Base-by-base conservation (phyloP, 148 eudicot genomes). In the Rhododendron ovatum region DNA sequence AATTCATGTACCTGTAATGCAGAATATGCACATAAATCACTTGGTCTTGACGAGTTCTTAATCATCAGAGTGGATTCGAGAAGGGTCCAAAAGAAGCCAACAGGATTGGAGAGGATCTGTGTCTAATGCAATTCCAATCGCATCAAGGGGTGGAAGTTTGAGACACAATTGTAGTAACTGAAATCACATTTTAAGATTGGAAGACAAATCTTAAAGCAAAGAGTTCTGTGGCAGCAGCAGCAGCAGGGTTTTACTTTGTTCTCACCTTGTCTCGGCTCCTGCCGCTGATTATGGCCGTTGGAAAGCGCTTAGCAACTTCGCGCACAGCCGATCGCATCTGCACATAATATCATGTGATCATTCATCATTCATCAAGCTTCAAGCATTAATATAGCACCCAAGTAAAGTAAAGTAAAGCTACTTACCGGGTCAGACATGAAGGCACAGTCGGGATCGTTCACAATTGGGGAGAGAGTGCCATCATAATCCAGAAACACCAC, bases 231-330 rank as follows among this genome's bases (percentile, higher is more conserved):
- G 33, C 26, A 5, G 17, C 85, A 74, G n/a, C 12, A 13, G 45
- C 6, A 45, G 61, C 22, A 83, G 37, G 63, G 71, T 55, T 24
- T 33, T 24, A 33, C 15, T 8, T 30, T 13, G 69, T 84, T 55
- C 59, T 82, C 84, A 94, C 99, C 97, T 96, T 96, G 26, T 92
- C 90, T 35, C 97, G 91, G 88, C 98, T 95, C 86, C 99, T 91
- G 33, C 99, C 99, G 78, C 95, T 95, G 71, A 96, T 92, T 35
- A 96, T 91, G n/a, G 99, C 99, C 2, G 99, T 96, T 2, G 99
- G 98, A 85, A 90, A 96, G 75, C 47, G 63, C 86, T 57, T 89
- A 37, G 97, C 95, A 51, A 96, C 97, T 83, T 91, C 91, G 67
- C 90, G 84, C 7, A 96, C 93, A 1, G 99, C 97, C 11, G 89